phyloP scores from a whole-genome alignment of 2,329 filamentous ascomycete genomes.

The Thielaviopsis musarum region DNA sequence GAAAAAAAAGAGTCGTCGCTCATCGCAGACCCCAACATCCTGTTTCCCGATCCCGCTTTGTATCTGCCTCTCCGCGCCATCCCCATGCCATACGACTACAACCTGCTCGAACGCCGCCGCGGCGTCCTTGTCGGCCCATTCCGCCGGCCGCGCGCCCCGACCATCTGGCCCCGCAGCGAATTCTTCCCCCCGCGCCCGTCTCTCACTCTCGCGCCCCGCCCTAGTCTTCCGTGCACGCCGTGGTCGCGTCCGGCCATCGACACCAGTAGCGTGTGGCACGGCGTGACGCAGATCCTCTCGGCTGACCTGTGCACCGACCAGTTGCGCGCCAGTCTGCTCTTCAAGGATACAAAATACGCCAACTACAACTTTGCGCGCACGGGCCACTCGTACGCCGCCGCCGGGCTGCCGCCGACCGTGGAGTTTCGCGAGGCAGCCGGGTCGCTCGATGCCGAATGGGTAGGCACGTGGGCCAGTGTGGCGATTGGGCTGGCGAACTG shows the following conservation, averaged over 20 bases:
- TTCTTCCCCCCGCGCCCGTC: constrained; percentile 1
- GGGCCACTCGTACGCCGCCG: background rate
- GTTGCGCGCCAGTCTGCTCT: constrained; percentile 15
- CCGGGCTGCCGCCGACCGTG: constrained; percentile 15
- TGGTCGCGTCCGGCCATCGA: background rate
- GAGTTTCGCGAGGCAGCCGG: constrained; percentile 24
- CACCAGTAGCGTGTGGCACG: constrained; percentile 13
- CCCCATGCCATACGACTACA: constrained; percentile 1
- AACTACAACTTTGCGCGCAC: constrained; percentile 4
- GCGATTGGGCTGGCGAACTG: constrained; percentile 19
- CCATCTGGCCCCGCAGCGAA: background rate
- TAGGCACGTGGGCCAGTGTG: constrained; percentile 20
- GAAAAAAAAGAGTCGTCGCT: background rate
- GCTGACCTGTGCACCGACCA: constrained; percentile 15
- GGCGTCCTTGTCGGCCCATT: background rate
- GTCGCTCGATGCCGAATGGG: constrained; percentile 20
- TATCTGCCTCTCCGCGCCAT: background rate
- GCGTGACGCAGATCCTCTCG: constrained; percentile 15
- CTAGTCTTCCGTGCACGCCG: background rate
- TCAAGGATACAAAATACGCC: constrained; percentile 14
- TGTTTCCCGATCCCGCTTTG: background rate
- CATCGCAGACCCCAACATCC: background rate
- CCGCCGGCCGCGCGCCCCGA: constrained; percentile 1
- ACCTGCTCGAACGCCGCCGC: background rate
- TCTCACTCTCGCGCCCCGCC: no score